These are phyloP conservation scores for Saccharomyces jurei DNA, from an alignment of 805 yeast genomes.

Conservation along the genomic window DNA sequence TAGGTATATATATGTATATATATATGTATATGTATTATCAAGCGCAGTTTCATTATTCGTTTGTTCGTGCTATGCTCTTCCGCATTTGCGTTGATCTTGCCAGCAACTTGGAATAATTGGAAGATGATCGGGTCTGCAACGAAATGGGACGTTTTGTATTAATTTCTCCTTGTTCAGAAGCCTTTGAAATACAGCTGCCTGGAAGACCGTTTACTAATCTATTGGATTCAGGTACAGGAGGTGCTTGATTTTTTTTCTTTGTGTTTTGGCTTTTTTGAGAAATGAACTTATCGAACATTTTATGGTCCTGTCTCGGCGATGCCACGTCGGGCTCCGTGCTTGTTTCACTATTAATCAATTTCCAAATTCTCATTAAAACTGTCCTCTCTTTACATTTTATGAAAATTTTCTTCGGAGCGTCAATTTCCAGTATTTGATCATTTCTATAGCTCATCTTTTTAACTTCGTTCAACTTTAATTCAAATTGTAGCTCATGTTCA, in stretches of 20 bases:
- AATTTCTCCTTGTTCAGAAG: neutral
- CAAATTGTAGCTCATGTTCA: neutral
- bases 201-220: constrained; percentile 33
- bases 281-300: neutral
- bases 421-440: neutral
- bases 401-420: neutral
- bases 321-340: neutral
- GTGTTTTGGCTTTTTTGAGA: constrained; percentile 5
- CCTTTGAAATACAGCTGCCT: neutral
- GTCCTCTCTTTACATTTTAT: neutral
- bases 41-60: neutral
- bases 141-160: neutral
- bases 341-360: neutral
- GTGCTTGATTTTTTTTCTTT: constrained; percentile 6
- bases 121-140: neutral
- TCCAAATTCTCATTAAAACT: neutral
- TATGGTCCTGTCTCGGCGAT: neutral
- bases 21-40: neutral
- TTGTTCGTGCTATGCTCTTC: neutral
- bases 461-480: neutral
- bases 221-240: constrained; percentile 26
- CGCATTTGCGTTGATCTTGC: constrained; percentile 2
- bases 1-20: neutral
- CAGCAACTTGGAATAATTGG: constrained; percentile 4
- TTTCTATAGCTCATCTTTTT: neutral